Conservation (phyloP, 2,329 filamentous ascomycete species). For the Thielaviopsis cerberus region DNA sequence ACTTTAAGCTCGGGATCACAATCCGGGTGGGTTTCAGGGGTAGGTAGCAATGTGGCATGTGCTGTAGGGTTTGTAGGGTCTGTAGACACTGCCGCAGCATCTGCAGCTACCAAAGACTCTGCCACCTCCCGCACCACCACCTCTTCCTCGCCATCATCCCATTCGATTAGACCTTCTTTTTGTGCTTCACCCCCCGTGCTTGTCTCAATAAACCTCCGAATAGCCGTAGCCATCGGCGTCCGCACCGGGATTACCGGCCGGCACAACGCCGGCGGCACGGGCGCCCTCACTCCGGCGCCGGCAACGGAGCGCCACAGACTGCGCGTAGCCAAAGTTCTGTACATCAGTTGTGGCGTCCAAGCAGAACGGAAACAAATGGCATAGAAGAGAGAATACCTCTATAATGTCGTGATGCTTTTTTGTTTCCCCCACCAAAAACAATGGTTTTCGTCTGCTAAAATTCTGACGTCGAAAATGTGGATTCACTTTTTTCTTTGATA, state of each 20-base stretch:
- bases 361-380: neutral
- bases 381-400: neutral
- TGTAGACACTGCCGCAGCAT: neutral
- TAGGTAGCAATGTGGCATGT: too few relatives aligned
- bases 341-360: slow-evolving; percentile 1
- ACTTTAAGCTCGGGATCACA: neutral
- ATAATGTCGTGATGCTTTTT: neutral
- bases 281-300: neutral
- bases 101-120: neutral
- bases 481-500: too few relatives aligned
- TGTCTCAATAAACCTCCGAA: neutral
- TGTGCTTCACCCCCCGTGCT: neutral
- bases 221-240: neutral
- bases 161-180: too few relatives aligned
- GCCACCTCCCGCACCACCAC: neutral
- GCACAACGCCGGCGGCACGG: neutral
- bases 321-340: slow-evolving; percentile 6
- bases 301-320: slow-evolving; percentile 3
- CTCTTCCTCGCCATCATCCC: neutral
- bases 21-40: neutral
- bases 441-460: neutral
- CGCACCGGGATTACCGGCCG: neutral
- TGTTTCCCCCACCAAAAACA: neutral
- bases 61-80: neutral
- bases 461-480: neutral